These are phyloP conservation scores for Metschnikowia bowlesiae DNA, from an alignment of 805 yeast genomes.

Conservation along the genomic window DNA sequence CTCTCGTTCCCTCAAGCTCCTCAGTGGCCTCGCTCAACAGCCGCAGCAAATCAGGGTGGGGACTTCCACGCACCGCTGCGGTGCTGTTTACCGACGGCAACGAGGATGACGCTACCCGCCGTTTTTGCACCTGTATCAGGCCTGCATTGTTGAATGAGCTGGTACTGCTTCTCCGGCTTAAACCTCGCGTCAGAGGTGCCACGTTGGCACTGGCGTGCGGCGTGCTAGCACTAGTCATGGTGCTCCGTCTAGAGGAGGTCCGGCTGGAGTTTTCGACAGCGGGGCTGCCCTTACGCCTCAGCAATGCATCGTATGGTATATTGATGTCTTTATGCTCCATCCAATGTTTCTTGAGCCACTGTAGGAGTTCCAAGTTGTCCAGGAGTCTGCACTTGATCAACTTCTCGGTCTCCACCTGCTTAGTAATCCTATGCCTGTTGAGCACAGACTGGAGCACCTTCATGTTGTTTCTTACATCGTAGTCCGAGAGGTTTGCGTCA, in stretches of 20 bases:
- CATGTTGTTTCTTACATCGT: slow-evolving; percentile 74
- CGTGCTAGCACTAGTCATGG: slow-evolving; percentile 4
- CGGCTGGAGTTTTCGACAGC: slow-evolving; percentile 7
- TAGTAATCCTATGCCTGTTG: slow-evolving; percentile 61
- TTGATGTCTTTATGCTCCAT: slow-evolving; percentile 63
- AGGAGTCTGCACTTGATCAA: slow-evolving; percentile 85
- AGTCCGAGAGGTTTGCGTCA: slow-evolving; percentile 57
- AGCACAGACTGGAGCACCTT: slow-evolving; percentile 84
- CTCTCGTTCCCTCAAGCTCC: slow-evolving; percentile 37
- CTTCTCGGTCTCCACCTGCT: slow-evolving; percentile 74
- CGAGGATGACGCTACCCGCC: slow-evolving; percentile 14
- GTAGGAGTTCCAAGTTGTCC: slow-evolving; percentile 90
- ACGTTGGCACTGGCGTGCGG: slow-evolving; percentile 3
- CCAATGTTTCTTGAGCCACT: slow-evolving; percentile 89
- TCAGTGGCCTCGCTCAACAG: slow-evolving; percentile 45
- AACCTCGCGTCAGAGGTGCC: background rate
- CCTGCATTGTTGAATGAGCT: slow-evolving; percentile 2
- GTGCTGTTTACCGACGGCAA: slow-evolving; percentile 1
- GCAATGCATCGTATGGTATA: slow-evolving; percentile 59
- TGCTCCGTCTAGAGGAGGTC: slow-evolving; percentile 10
- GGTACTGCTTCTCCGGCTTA: slow-evolving; percentile 4
- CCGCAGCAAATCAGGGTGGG: slow-evolving; percentile 16
- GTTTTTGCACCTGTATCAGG: slow-evolving; percentile 16
- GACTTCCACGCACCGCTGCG: background rate
- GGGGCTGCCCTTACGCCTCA: slow-evolving; percentile 18